Percentiles rank a stretch among this genome's conserved stretches.
These are phyloP conservation scores for Aureobasidium sp. DNA, from an alignment of 2,329 filamentous ascomycete species.

Conservation along the genomic window DNA sequence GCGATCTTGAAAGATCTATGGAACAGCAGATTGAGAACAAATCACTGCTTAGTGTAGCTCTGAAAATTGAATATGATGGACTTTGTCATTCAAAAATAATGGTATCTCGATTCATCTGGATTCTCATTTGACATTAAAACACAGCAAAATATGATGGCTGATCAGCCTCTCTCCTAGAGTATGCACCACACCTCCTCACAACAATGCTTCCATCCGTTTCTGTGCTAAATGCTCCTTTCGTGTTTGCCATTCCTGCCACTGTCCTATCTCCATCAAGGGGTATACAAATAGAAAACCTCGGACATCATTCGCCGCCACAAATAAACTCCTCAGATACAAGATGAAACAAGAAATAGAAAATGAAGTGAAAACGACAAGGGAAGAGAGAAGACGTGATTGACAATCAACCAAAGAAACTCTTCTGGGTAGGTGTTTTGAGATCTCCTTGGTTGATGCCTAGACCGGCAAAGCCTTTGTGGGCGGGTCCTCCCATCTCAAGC, in stretches of 20 bases:
- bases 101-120: not conserved
- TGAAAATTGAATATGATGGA: too few relatives aligned
- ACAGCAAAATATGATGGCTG: not conserved
- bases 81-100: too few relatives aligned
- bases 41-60: too few relatives aligned
- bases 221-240: too few relatives aligned
- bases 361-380: not conserved
- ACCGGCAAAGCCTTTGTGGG: not conserved
- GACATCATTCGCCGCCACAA: not conserved
- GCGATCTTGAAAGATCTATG: too few relatives aligned
- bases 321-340: not conserved
- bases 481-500: slow-evolving; percentile 8
- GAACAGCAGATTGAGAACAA: too few relatives aligned
- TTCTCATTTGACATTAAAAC: slow-evolving; percentile 11
- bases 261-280: not conserved
- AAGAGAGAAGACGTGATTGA: not conserved
- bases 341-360: not conserved
- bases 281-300: not conserved
- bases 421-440: slow-evolving; percentile 14
- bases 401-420: slow-evolving; percentile 15
- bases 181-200: not conserved
- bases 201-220: not conserved
- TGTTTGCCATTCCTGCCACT: not conserved
- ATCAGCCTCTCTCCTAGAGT: not conserved
- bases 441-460: slow-evolving; percentile 9